A percentile compares a stretch with the other conserved stretches of the same genome.
Evolutionary conservation across 2,329 filamentous ascomycete species (phyloP).

Genomic region (Corniculantispora saksenae): DNA sequence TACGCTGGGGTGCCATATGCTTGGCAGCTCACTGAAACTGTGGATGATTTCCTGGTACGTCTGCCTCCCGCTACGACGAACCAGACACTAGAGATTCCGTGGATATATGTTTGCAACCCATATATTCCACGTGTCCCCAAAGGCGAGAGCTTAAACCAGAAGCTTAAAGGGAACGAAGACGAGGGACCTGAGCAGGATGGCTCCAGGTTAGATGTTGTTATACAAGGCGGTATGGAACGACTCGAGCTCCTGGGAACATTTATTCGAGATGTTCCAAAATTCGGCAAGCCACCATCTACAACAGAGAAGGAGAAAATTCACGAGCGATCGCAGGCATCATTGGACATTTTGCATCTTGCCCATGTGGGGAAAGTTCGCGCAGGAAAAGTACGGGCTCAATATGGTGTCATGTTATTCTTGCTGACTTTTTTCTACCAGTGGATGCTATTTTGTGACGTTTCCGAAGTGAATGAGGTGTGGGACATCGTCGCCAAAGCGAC

Average conservation of each 20-base stretch:
- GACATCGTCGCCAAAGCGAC: conserved; percentile 65
- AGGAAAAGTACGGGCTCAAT: conserved; percentile 59
- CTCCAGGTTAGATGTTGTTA: conserved; percentile 50
- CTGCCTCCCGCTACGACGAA: conserved; percentile 67
- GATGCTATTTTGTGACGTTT: conserved; percentile 67
- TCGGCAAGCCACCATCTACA: conserved; percentile 34
- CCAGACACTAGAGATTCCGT: conserved; percentile 49
- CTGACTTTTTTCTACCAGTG: conserved; percentile 50
- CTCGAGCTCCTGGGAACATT: conserved; percentile 49
- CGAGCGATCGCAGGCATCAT: conserved; percentile 49
- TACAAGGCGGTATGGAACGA: conserved; percentile 53
- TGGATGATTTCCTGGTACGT: conserved; percentile 66
- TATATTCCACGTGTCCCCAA: conserved; percentile 44
- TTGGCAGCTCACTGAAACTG: conserved; percentile 65
- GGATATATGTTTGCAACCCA: conserved; percentile 75
- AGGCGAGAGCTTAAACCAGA: conserved; percentile 35
- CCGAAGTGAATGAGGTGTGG: conserved; percentile 66
- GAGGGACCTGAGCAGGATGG: conserved; percentile 50
- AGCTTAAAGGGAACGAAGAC: conserved; percentile 47
- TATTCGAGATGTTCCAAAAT: conserved; percentile 47
- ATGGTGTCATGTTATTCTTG: neutral
- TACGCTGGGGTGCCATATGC: conserved; percentile 56
- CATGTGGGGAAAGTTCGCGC: conserved; percentile 56
- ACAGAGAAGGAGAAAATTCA: conserved; percentile 50
- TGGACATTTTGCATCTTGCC: conserved; percentile 63